phyloP scores from a whole-genome alignment of 164 flowering plant species.

The Kalanchoe fedtschenkoi region DNA sequence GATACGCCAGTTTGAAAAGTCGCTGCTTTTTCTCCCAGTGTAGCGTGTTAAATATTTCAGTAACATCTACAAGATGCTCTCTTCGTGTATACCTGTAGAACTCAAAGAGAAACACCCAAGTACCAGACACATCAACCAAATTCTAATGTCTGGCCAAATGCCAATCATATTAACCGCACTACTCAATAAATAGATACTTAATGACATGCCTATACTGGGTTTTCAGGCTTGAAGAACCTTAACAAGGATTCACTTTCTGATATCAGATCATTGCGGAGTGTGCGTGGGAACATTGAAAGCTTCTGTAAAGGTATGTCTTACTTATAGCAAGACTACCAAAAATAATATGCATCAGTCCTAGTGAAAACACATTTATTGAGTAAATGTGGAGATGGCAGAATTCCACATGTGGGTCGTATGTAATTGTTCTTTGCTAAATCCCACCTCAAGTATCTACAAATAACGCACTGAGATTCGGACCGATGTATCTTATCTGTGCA shows the following conservation, averaged over 20 bases:
- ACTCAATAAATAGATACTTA: background rate
- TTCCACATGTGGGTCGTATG: background rate
- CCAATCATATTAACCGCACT: background rate
- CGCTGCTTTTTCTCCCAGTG: slow-evolving; percentile 77
- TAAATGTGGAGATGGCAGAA: background rate
- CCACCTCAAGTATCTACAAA: background rate
- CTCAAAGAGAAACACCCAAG: background rate
- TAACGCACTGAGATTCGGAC: background rate
- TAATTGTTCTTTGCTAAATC: background rate
- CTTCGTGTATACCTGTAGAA: slow-evolving; percentile 43
- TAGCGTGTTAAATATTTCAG: slow-evolving; percentile 85
- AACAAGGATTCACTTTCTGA: too few relatives aligned
- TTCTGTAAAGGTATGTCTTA: too few relatives aligned
- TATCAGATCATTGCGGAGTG: too few relatives aligned
- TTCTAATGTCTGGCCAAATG: background rate
- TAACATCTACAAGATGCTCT: slow-evolving; percentile 74
- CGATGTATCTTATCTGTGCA: background rate
- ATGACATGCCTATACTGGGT: background rate
- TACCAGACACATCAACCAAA: background rate
- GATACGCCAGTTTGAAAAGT: slow-evolving; percentile 71
- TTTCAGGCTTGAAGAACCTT: too few relatives aligned
- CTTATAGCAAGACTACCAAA: too few relatives aligned
- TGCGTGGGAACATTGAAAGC: too few relatives aligned
- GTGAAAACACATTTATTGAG: too few relatives aligned
- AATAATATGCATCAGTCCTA: too few relatives aligned